Percentiles rank a stretch among this genome's conserved stretches.
phyloP scores from a whole-genome alignment of 139 green algal species.

The Diplosphaera chodatii region DNA sequence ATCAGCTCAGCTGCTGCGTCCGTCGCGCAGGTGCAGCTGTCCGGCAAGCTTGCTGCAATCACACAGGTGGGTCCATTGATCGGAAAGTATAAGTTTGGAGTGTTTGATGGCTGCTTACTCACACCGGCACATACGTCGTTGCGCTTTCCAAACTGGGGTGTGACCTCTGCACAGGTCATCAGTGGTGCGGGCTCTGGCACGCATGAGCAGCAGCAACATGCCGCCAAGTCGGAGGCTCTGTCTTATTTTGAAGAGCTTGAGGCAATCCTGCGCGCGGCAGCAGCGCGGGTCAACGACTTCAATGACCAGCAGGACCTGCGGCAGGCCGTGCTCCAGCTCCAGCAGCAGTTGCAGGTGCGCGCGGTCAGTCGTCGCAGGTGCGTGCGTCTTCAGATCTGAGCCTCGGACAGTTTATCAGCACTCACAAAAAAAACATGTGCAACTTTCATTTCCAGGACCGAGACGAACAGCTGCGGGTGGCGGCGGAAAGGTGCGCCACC shows the following conservation, averaged over 20 bases:
- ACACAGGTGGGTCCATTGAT: too few relatives aligned
- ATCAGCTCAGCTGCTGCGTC: too few relatives aligned
- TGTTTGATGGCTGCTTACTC: too few relatives aligned
- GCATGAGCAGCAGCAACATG: neutral
- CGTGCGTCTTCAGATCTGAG: too few relatives aligned
- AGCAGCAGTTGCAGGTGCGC: neutral
- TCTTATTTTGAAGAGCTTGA: neutral
- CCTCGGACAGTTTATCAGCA: neutral
- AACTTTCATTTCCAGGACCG: neutral
- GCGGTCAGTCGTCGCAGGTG: too few relatives aligned
- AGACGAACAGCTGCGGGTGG: neutral
- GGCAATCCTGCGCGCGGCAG: neutral
- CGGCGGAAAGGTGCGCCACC: neutral
- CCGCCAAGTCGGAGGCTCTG: neutral
- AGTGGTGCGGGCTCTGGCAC: neutral
- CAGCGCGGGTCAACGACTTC: neutral
- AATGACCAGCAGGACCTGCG: neutral
- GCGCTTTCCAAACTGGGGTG: too few relatives aligned
- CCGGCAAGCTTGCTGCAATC: too few relatives aligned
- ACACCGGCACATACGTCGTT: too few relatives aligned
- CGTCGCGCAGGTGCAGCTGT: too few relatives aligned
- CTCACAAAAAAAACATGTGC: too few relatives aligned
- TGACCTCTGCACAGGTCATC: neutral
- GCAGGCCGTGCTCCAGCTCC: neutral
- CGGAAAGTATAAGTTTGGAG: too few relatives aligned